Evolutionary conservation across 208 protist species (phyloP).

Genomic region (Trypanosoma boissoni): DNA sequence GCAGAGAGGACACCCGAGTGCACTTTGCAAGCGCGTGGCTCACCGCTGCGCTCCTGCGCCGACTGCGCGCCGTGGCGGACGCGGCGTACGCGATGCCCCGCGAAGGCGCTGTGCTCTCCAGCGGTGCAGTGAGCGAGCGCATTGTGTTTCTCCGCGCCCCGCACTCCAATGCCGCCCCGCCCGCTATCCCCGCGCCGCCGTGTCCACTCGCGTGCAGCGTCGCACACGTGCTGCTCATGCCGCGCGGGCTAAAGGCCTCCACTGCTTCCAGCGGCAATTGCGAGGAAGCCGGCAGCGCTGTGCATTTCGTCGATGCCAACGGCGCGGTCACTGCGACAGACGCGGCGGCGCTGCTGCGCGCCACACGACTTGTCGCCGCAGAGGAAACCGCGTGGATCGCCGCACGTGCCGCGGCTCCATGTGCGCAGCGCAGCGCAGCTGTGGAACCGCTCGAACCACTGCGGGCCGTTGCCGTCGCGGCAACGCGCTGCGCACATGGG

Average conservation of each 20-base stretch:
- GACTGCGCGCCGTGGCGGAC: constrained; percentile 5
- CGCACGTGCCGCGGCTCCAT: too few relatives aligned
- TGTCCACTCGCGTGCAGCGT: constrained; percentile 15
- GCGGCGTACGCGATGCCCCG: constrained; percentile 5
- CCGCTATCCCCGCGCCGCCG: neutral
- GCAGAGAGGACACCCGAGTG: neutral
- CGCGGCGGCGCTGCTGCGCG: neutral
- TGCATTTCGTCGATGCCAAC: neutral
- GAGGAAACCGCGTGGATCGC: neutral
- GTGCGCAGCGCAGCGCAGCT: too few relatives aligned
- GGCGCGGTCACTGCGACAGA: neutral
- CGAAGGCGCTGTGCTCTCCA: neutral
- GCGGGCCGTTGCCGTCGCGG: neutral
- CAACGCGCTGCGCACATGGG: neutral
- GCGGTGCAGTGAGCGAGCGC: constrained; percentile 13
- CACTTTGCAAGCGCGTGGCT: constrained; percentile 22
- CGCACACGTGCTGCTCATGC: constrained; percentile 8
- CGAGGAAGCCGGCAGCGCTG: neutral
- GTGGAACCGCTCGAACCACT: neutral
- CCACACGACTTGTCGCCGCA: neutral
- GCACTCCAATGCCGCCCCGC: neutral
- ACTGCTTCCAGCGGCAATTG: too few relatives aligned
- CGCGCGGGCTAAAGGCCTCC: neutral
- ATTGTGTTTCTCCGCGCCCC: constrained; percentile 18
- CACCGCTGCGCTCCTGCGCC: constrained; percentile 8